Base-by-base conservation (phyloP, 176 grass and related monocot genomes). In the Dendrocalamus sinicus region DNA sequence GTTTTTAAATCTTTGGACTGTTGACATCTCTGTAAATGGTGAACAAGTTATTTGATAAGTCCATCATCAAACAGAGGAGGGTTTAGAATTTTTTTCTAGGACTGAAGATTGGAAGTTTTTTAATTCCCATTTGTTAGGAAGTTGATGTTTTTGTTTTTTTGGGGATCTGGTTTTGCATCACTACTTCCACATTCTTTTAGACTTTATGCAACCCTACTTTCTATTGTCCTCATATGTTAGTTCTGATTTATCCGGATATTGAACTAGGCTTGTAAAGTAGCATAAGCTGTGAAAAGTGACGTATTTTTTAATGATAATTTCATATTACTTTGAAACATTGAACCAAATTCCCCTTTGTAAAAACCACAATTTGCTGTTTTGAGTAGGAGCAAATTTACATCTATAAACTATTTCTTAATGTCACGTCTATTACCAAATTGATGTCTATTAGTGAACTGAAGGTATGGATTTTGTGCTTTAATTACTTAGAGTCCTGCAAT, bases 381-480 rank as follows among this genome's bases (percentile, higher is more conserved):
- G 5, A 76, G 63, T 76, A 62, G 8, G 28, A 64, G 62, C 47
- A 63, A n/a, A 72, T 64, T 62, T 53, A 19, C 6, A 28, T 40
- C 32, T 64, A 12, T 44, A 73, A 67, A 13, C 8, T 74, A 45
- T 26, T 67, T 66, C 16, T 13, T 1, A 37, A 59, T 53, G 60
- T 9, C 60, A 79, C 12, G 10, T 84, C n/a, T 24, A 22, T 74
- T 23, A 58, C 16, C 0, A 63, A 72, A 50, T 70, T 43, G 15
- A 37, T 89, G 40, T 67, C 62, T 85, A 61, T 1, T 81, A 9
- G 39, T 57, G 24, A 78, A 63, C 37, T 37, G 77, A 75, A 85
- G 57, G 15, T 67, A 52, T 67, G 57, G 54, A 70, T 46, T 30
- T 64, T 26, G 24, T 45, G 26, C 13, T 75, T 81, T 17, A 22